Conservation (phyloP, 305 asterid genomes). For the Solanum chacoense region DNA sequence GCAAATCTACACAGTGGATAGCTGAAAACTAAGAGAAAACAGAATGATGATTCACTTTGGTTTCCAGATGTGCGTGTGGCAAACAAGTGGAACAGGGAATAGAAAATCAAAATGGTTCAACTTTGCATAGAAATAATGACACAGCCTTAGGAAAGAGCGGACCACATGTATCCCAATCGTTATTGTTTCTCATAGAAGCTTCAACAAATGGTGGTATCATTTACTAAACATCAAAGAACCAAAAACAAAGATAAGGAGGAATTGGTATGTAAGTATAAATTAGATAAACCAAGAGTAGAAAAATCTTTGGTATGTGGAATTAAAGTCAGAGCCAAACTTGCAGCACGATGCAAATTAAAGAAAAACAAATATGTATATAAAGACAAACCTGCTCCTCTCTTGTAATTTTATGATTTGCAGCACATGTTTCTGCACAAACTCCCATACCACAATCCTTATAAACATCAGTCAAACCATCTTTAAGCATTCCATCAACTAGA, state of each 20-base stretch:
- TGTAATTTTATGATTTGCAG: constrained; percentile 65
- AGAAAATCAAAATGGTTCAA: background rate
- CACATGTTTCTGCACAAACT: constrained; percentile 94
- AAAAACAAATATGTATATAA: background rate
- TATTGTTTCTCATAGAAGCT: background rate
- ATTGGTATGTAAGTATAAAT: background rate
- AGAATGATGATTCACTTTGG: background rate
- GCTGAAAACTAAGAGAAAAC: background rate
- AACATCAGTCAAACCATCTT: constrained; percentile 99
- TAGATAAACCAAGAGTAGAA: background rate
- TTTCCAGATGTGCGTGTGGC: background rate
- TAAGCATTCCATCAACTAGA: constrained; percentile 96
- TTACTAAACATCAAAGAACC: background rate
- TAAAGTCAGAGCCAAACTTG: background rate
- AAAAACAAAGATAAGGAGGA: background rate
- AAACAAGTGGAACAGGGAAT: background rate
- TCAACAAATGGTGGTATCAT: background rate
- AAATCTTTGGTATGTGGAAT: background rate
- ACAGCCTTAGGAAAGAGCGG: background rate
- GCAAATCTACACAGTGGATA: background rate
- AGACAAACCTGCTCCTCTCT: constrained; percentile 87
- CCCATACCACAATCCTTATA: constrained; percentile 94
- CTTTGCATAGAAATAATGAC: background rate
- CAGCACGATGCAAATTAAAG: background rate
- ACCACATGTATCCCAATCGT: background rate